Evolutionary conservation across 768 basidiomycete species (phyloP), one percentile per base, ranked within the genome.

Genomic region (Psilocybe sp.): DNA sequence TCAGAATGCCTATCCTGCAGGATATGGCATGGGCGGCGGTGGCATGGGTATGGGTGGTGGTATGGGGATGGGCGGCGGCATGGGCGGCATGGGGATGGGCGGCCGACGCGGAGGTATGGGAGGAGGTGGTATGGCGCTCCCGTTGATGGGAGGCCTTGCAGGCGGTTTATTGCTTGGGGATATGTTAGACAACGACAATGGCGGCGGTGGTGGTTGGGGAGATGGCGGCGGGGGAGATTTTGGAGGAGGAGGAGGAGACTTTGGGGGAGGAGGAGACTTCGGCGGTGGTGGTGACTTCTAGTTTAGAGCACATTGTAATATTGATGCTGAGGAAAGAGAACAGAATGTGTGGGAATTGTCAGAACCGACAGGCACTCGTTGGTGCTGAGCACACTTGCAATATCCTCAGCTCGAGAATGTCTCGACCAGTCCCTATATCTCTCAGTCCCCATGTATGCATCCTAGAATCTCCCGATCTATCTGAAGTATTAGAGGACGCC

Each of bases 401-500:
- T 36, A 36, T 42, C 50, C 28, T 52, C 11, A 41, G 40, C 15
- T 40, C 42, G 23, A 47, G 42, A 12, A 82, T 81, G 77, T 66
- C 79, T 42, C 76, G 76, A 16, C 66, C 70, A 37, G 60, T 92
- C 36, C 89, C 91, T 3, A 72, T 76, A 44, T 92, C 91, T 36
- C 70, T 93, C 58, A 87, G 87, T 61, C 91, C 91, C 5, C 91
- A 92, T 61, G 76, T 92, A 56, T 89, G 87, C 58, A 73, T 91
- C 13, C 59, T 89, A 33, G 73, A 84, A 1, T 90, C 89, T 0
- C 75, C 78, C 37, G 90, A 93, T 68, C 78, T 93, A 31, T 66
- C 70, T 43, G 74, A 81, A 32, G 74, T 90, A 33, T 69, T 93
- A 40, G 66, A 71, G 23, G 61, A 72, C 1, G 76, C 82, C 8